Conservation (phyloP, 2,329 filamentous ascomycete genomes). For the Arthrobotrys musiformis region DNA sequence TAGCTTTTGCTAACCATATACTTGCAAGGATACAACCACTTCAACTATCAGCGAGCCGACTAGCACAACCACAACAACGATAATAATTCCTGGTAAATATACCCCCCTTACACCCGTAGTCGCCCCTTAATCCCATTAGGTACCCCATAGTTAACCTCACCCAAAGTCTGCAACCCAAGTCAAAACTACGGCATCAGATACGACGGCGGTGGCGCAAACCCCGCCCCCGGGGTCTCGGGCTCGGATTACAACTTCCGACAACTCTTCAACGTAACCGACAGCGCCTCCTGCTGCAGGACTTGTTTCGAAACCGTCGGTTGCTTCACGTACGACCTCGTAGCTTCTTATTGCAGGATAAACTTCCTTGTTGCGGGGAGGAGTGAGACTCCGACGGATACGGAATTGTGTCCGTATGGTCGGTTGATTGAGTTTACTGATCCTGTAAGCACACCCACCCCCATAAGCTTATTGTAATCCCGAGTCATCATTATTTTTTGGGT, state of each 20-base stretch:
- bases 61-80: not conserved
- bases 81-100: not conserved
- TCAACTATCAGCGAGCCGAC: not conserved
- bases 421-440: conserved; percentile 4
- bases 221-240: conserved; percentile 1
- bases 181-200: conserved; percentile 3
- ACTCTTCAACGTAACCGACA: not conserved
- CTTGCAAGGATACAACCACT: not conserved
- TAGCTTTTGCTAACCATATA: not conserved
- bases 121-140: too few species aligned
- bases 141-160: not conserved
- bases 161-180: not conserved
- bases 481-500: not conserved
- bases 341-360: not conserved
- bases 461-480: not conserved
- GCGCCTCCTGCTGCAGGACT: not conserved
- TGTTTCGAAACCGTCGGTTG: conserved; percentile 7
- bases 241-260: not conserved
- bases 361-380: not conserved
- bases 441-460: not conserved
- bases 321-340: not conserved
- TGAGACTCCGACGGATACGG: conserved; percentile 3
- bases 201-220: conserved; percentile 1
- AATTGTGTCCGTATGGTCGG: conserved; percentile 1
- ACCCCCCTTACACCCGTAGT: not conserved